These are phyloP conservation scores for Penicillium crustosum DNA, from an alignment of 2,329 filamentous ascomycete species.

Conservation along the genomic window DNA sequence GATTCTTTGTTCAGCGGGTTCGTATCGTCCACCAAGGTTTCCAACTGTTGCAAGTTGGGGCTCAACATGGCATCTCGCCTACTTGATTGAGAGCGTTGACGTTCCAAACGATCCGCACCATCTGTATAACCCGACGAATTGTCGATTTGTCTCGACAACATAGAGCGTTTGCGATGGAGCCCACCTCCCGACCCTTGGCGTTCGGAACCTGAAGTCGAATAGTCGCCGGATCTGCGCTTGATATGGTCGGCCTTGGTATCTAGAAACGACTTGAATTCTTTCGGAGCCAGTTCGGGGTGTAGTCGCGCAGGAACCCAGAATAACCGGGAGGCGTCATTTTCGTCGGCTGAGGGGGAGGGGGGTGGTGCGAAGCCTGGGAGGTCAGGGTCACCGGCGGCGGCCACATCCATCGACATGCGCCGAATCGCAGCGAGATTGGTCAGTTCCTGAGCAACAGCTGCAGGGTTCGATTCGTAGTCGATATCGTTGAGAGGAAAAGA, in stretches of 20 bases:
- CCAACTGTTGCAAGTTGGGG: constrained; percentile 68
- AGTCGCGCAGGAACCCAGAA: constrained; percentile 96
- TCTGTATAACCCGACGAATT: constrained; percentile 74
- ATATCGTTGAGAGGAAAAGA: constrained; percentile 77
- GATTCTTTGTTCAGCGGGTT: constrained; percentile 65
- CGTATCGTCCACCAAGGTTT: constrained; percentile 80
- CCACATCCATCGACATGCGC: constrained; percentile 92
- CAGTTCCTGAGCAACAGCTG: constrained; percentile 85
- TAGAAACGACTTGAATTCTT: constrained; percentile 94
- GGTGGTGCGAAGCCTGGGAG: constrained; percentile 46
- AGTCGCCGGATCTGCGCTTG: constrained; percentile 76
- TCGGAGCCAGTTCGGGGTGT: constrained; percentile 90
- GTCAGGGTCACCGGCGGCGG: constrained; percentile 60
- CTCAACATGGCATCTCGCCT: constrained; percentile 53
- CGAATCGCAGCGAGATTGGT: constrained; percentile 88
- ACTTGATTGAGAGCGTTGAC: constrained; percentile 64
- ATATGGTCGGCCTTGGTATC: constrained; percentile 92
- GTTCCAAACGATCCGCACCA: constrained; percentile 75
- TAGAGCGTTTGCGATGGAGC: constrained; percentile 85
- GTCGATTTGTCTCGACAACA: constrained; percentile 90
- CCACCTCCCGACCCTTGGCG: constrained; percentile 57
- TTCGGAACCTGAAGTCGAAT: constrained; percentile 55
- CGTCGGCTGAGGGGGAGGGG: constrained; percentile 57
- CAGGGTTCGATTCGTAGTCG: constrained; percentile 86
- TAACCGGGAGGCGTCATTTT: constrained; percentile 81